Evolutionary conservation across 2,329 filamentous ascomycete genomes (phyloP).

Genomic region (Epichloe gansuensis): DNA sequence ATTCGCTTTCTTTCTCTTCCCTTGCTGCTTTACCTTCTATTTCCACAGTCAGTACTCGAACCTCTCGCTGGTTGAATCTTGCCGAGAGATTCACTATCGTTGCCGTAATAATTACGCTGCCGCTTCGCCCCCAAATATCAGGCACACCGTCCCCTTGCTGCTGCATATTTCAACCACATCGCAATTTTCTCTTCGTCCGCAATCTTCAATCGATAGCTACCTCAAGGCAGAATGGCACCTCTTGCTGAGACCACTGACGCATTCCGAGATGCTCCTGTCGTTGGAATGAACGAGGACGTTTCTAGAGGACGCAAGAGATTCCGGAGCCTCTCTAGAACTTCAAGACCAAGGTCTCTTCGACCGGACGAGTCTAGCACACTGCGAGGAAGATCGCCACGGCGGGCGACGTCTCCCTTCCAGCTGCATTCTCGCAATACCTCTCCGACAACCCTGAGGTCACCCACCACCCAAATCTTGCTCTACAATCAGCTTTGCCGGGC

Average conservation of each 20-base stretch:
- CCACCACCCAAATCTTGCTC: constrained; percentile 29
- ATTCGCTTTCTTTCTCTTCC: not conserved
- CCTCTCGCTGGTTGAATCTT: not conserved
- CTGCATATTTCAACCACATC: not conserved
- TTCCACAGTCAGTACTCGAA: not conserved
- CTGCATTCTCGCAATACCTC: constrained; percentile 22
- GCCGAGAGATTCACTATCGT: too few relatives aligned
- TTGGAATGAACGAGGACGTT: constrained; percentile 12
- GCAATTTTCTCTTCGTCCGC: not conserved
- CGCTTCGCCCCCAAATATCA: not conserved
- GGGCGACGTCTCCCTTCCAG: constrained; percentile 25
- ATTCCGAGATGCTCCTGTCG: constrained; percentile 14
- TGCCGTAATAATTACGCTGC: not conserved
- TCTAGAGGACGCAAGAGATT: constrained; percentile 28
- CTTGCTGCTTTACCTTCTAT: not conserved
- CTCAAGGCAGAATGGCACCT: constrained; percentile 12
- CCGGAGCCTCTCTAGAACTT: constrained; percentile 24
- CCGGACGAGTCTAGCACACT: constrained; percentile 31
- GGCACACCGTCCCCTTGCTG: not conserved
- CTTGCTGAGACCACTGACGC: constrained; percentile 11
- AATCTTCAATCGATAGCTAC: too few relatives aligned
- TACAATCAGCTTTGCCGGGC: constrained; percentile 27
- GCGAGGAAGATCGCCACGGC: constrained; percentile 28
- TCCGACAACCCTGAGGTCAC: constrained; percentile 22
- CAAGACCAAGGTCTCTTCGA: constrained; percentile 18